Percentiles rank a stretch among this genome's conserved stretches.
phyloP scores from a whole-genome alignment of 106 monocot genomes.

The Gastrodia elata region DNA sequence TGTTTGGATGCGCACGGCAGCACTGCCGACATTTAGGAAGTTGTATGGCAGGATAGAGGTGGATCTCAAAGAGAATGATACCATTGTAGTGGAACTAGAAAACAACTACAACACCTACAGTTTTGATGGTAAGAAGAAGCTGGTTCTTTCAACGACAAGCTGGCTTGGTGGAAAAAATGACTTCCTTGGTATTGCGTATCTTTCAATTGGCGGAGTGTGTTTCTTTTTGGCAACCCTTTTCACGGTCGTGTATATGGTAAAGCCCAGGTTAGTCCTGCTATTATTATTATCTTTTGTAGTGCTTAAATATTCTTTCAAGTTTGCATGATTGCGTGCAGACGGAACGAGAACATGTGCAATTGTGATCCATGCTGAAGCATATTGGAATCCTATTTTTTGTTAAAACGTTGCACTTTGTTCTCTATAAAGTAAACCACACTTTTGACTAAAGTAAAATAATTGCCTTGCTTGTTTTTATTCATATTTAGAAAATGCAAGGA shows the following conservation, averaged over 20 bases:
- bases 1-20: conserved; percentile 22
- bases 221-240: conserved; percentile 15
- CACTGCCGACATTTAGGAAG: conserved; percentile 21
- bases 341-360: too few species aligned
- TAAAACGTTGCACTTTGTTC: background rate
- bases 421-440: background rate
- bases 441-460: background rate
- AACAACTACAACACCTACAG: conserved; percentile 16
- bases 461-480: background rate
- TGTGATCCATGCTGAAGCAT: background rate
- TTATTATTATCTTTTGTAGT: background rate
- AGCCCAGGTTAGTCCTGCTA: conserved; percentile 13
- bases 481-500: too few species aligned
- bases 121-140: conserved; percentile 12
- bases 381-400: background rate
- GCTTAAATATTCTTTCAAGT: background rate
- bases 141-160: conserved; percentile 12
- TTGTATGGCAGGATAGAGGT: conserved; percentile 21
- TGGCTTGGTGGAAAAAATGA: conserved; percentile 11
- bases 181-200: conserved; percentile 21
- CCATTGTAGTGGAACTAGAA: conserved; percentile 5
- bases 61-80: conserved; percentile 12
- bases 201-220: conserved; percentile 13
- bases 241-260: conserved; percentile 16
- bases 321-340: background rate